Conservation (phyloP, 225 moss, liverwort and hornwort genomes). For the Antitrichia curtipendula region DNA sequence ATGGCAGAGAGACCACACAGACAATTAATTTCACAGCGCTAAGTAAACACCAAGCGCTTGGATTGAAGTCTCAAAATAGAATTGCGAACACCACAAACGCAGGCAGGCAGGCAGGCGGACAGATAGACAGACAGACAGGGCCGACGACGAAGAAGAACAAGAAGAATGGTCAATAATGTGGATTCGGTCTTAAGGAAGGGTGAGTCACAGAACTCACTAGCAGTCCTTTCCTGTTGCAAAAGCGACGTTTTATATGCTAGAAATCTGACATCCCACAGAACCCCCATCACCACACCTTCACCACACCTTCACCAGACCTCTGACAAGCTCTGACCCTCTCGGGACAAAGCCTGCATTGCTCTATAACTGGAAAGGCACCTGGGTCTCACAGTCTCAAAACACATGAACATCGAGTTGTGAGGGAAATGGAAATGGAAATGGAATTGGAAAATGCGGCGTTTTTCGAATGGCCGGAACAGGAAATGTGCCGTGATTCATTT, state of each 20-base stretch:
- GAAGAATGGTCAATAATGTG: constrained; percentile 1
- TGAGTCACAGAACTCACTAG: neutral
- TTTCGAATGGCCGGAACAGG: neutral
- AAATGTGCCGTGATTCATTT: neutral
- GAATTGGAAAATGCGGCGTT: neutral
- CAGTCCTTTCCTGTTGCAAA: neutral
- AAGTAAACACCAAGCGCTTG: neutral
- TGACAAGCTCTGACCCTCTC: neutral
- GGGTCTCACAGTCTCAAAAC: neutral
- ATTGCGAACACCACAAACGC: neutral
- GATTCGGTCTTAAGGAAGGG: neutral
- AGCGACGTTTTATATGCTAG: neutral
- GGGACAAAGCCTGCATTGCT: neutral
- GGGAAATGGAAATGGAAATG: neutral
- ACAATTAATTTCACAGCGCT: neutral
- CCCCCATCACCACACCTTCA: neutral
- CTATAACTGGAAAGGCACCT: neutral
- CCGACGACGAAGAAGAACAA: neutral
- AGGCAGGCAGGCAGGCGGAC: neutral
- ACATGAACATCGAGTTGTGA: neutral
- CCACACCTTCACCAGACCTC: neutral
- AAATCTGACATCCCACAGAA: neutral
- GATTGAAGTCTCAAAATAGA: neutral
- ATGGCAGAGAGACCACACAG: neutral
- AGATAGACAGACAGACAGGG: neutral